Conservation (phyloP, 2,329 filamentous ascomycete genomes). For the Penicillium sp. region DNA sequence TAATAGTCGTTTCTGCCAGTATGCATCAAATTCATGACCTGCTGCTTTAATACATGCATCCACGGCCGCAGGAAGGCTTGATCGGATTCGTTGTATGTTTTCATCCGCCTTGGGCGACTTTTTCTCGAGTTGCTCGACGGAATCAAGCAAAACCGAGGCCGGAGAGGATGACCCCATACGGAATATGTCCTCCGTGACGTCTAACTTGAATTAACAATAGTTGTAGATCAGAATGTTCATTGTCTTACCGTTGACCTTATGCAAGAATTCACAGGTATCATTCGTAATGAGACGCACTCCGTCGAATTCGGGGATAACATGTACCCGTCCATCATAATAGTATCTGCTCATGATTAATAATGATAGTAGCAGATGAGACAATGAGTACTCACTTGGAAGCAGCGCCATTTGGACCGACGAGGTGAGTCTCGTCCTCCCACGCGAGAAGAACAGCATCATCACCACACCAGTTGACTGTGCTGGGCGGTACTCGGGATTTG, state of each 20-base stretch:
- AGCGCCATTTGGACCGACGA: slow-evolving; percentile 78
- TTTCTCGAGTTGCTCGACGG: slow-evolving; percentile 80
- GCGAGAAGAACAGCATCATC: slow-evolving; percentile 88
- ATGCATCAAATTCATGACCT: slow-evolving; percentile 79
- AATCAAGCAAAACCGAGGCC: slow-evolving; percentile 87
- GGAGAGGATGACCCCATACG: slow-evolving; percentile 80
- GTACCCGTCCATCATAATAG: slow-evolving; percentile 86
- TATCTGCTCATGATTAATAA: slow-evolving; percentile 50
- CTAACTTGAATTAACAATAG: slow-evolving; percentile 38
- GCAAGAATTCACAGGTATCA: slow-evolving; percentile 94
- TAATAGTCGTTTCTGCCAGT: slow-evolving; percentile 94
- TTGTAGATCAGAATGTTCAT: background rate
- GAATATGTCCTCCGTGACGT: slow-evolving; percentile 82
- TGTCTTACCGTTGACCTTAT: slow-evolving; percentile 66
- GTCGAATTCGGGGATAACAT: slow-evolving; percentile 80
- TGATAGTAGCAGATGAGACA: background rate
- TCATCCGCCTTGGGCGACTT: slow-evolving; percentile 97
- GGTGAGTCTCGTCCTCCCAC: slow-evolving; percentile 96
- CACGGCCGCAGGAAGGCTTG: slow-evolving; percentile 83
- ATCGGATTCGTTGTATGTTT: slow-evolving; percentile 87
- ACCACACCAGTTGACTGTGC: slow-evolving; percentile 91
- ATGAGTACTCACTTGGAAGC: slow-evolving; percentile 51
- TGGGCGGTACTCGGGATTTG: slow-evolving; percentile 73
- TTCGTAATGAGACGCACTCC: slow-evolving; percentile 88
- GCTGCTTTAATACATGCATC: slow-evolving; percentile 90